phyloP scores from a whole-genome alignment of 768 basidiomycete genomes.

The Imleria badia region DNA sequence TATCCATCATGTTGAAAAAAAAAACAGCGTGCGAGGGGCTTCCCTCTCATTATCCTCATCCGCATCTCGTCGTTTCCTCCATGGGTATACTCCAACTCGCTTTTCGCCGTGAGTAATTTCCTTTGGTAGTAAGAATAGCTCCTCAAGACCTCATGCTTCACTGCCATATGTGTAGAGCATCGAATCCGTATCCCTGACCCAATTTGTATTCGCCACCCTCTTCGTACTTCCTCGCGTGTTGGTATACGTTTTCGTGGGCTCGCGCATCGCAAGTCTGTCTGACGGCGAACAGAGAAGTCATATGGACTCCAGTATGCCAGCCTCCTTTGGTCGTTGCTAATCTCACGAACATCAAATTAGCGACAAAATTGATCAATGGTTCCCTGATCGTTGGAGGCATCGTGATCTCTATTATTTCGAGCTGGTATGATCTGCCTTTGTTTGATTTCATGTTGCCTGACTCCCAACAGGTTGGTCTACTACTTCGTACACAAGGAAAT shows the following conservation, averaged over 20 bases:
- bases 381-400: conserved; percentile 61
- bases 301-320: conserved; percentile 69
- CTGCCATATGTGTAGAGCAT: conserved; percentile 51
- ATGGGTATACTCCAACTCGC: conserved; percentile 82
- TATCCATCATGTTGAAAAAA: conserved; percentile 5
- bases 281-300: conserved; percentile 70
- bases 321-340: not conserved
- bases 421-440: conserved; percentile 52
- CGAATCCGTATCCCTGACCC: conserved; percentile 67
- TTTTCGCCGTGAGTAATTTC: conserved; percentile 63
- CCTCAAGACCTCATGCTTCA: conserved; percentile 1
- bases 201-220: conserved; percentile 73
- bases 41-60: conserved; percentile 80
- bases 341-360: conserved; percentile 33
- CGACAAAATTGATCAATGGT: conserved; percentile 64
- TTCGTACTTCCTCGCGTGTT: conserved; percentile 70
- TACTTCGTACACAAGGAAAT: conserved; percentile 62
- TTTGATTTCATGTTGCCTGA: conserved; percentile 15
- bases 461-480: conserved; percentile 59
- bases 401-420: conserved; percentile 53
- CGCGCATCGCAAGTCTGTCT: conserved; percentile 67
- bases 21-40: conserved; percentile 70
- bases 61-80: conserved; percentile 82
- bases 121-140: not conserved
- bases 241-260: conserved; percentile 77